These are phyloP conservation scores for Exserohilum turcica DNA, from an alignment of 2,329 filamentous ascomycete genomes.

Conservation along the genomic window DNA sequence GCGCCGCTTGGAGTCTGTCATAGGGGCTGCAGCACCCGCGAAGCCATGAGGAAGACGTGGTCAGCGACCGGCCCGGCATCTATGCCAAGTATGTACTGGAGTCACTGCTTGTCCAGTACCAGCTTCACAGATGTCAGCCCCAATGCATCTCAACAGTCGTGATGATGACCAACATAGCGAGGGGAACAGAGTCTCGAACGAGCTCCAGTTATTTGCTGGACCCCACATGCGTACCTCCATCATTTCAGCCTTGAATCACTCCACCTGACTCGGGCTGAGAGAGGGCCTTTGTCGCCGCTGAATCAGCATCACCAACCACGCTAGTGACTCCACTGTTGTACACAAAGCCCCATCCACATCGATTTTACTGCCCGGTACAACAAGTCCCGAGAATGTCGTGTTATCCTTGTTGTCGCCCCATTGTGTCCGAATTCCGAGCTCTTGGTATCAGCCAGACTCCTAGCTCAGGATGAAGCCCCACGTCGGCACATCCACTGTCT, in stretches of 20 bases:
- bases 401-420: not conserved
- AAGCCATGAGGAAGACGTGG: not conserved
- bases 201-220: slow-evolving; percentile 3
- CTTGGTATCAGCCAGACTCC: not conserved
- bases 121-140: not conserved
- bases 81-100: not conserved
- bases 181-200: slow-evolving; percentile 10
- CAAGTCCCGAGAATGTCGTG: not conserved
- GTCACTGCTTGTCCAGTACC: not conserved
- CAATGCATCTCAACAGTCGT: slow-evolving; percentile 4
- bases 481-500: not conserved
- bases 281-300: not conserved
- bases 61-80: slow-evolving; percentile 5
- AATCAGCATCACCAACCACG: slow-evolving; percentile 6
- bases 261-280: not conserved
- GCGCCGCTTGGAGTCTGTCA: not conserved
- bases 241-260: not conserved
- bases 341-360: not conserved
- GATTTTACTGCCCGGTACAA: not conserved
- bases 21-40: not conserved
- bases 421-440: not conserved
- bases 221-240: slow-evolving; percentile 2
- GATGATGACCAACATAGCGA: not conserved
- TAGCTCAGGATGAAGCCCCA: slow-evolving; percentile 2
- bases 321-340: not conserved